Evolutionary conservation across 2,329 filamentous ascomycete genomes (phyloP).

Genomic region (Nigrospora sphaerica): DNA sequence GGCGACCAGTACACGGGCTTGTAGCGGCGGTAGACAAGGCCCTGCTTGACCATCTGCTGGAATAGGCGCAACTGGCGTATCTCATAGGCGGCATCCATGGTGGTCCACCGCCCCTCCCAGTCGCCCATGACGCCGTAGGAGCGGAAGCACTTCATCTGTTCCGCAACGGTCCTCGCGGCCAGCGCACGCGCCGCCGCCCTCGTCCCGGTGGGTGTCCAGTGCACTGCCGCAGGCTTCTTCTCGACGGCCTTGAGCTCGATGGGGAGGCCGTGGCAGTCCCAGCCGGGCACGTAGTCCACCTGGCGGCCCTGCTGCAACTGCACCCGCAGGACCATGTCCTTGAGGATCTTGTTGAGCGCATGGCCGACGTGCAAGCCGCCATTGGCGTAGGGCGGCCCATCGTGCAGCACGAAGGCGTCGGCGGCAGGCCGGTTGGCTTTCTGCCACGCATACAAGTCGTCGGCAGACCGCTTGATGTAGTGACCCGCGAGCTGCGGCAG

Average conservation of each 20-base stretch:
- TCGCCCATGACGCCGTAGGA: constrained; percentile 75
- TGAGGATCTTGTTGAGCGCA: constrained; percentile 92
- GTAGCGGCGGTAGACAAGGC: constrained; percentile 68
- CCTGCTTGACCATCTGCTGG: constrained; percentile 64
- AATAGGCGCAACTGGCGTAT: constrained; percentile 69
- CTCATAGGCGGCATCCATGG: constrained; percentile 72
- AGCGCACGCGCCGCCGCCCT: constrained; percentile 58
- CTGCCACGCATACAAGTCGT: constrained; percentile 90
- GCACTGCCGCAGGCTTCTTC: constrained; percentile 25
- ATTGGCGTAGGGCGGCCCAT: constrained; percentile 96
- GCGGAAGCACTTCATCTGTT: constrained; percentile 67
- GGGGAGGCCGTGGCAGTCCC: constrained; percentile 96
- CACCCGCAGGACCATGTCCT: constrained; percentile 83
- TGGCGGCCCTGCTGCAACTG: constrained; percentile 71
- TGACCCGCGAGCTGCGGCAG: constrained; percentile 38
- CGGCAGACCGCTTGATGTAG: constrained; percentile 71
- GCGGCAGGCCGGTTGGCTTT: constrained; percentile 42
- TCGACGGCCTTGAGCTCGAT: constrained; percentile 94
- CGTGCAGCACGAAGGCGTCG: constrained; percentile 73
- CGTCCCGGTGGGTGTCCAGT: constrained; percentile 48
- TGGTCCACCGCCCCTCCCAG: constrained; percentile 70
- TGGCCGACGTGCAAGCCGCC: constrained; percentile 87
- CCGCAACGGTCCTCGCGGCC: constrained; percentile 59
- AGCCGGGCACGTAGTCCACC: constrained; percentile 81
- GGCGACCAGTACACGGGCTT: constrained; percentile 87